Evolutionary conservation across 1,284 basidiomycete species (phyloP).

Genomic region (Vanrija pseudolonga): DNA sequence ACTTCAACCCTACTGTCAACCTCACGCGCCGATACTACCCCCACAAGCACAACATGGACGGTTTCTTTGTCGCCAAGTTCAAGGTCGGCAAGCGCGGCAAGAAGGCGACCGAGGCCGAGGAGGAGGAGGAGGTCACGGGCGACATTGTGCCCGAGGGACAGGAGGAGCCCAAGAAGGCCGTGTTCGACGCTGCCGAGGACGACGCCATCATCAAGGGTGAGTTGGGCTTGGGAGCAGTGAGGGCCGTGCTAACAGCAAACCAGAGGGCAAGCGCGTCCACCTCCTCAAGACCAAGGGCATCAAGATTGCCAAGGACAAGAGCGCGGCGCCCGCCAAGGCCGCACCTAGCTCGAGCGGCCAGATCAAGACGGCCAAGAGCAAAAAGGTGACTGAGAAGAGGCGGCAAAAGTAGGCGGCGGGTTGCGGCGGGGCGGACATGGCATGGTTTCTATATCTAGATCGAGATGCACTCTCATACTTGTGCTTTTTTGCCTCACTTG

Average conservation of each 20-base stretch:
- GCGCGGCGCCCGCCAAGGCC: conserved; percentile 1
- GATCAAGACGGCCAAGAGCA: conserved; percentile 33
- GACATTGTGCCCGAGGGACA: conserved; percentile 33
- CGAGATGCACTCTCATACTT: conserved; percentile 6
- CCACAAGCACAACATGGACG: conserved; percentile 68
- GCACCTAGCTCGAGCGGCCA: conserved; percentile 8
- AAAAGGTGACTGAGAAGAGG: conserved; percentile 36
- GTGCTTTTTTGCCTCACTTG: neutral
- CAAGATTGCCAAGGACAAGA: conserved; percentile 38
- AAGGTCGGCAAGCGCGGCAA: conserved; percentile 79
- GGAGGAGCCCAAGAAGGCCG: conserved; percentile 23
- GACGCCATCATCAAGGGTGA: conserved; percentile 45
- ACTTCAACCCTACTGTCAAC: conserved; percentile 73
- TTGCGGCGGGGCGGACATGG: neutral
- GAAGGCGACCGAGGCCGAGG: conserved; percentile 46
- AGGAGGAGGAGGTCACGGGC: conserved; percentile 41
- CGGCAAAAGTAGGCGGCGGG: conserved; percentile 13
- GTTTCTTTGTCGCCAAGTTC: conserved; percentile 98
- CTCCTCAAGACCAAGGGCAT: conserved; percentile 52
- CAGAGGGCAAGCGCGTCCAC: conserved; percentile 50
- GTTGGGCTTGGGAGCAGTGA: conserved; percentile 8
- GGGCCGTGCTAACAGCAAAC: neutral
- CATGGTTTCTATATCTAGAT: conserved; percentile 4
- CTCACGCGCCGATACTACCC: conserved; percentile 63
- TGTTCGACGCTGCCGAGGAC: conserved; percentile 49